Evolutionary conservation across 2,329 filamentous ascomycete genomes (phyloP), one percentile per base, ranked within the genome.

Genomic region (Diplodia corticola): DNA sequence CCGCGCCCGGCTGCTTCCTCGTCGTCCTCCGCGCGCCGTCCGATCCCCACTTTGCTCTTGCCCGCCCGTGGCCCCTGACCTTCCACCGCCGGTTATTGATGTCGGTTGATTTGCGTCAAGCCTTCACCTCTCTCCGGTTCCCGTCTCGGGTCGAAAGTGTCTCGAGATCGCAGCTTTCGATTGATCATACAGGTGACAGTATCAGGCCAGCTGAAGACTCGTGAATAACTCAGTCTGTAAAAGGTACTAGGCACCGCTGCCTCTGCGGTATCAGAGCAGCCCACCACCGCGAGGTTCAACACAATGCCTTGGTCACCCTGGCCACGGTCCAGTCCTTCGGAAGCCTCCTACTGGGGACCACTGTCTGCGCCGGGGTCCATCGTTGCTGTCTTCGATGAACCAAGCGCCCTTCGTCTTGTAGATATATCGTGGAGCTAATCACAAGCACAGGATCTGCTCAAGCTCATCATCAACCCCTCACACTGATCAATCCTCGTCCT

Each of bases 81-180:
- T 22, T n/a, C 20, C 30, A 20, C 30, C 20, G 46, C 64, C 54
- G 53, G 37, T 59, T 51, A 76, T 84, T 84, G 83, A 86, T 86
- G 84, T 85, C 84, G 83, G 83, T 85, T 84, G 83, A 85, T 78
- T 76, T 82, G 76, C 83, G 83, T 76, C 78, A 80, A 77, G 82
- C 81, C 70, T 80, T 83, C 69, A 81, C 82, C 71, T 85, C 82
- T 68, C 75, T 85, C 73, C 82, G 83, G 68, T 85, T 83, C 72
- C 83, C 83, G 70, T 81, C 82, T 81, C 81, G 84, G 80, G 81
- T 84, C 78, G 79, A 81, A 76, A 81, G 82, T 67, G 81, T 85
- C 74, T 85, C 83, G 78, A 85, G 83, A 82, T 80, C 83, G 68
- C 83, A 85, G 74, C 77, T 86, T 46, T 85, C 83, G 68, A 83